Conservation (phyloP, 441 rosid species). For the Melastoma candidum region DNA sequence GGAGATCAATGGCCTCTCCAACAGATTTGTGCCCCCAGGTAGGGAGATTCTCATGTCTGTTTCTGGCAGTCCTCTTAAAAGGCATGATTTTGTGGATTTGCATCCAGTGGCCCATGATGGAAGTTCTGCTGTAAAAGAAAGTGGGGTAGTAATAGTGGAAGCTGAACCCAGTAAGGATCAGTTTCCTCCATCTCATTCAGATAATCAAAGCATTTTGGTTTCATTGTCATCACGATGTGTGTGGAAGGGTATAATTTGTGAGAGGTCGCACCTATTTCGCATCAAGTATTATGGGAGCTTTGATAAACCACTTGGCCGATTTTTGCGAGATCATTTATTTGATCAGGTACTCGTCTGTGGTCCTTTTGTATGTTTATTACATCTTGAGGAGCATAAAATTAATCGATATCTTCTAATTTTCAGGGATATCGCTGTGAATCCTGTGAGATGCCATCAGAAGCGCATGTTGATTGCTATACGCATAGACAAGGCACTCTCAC, state of each 20-base stretch:
- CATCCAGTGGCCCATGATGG: conserved; percentile 27
- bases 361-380: background rate
- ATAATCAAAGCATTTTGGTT: conserved; percentile 96
- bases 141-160: conserved; percentile 33
- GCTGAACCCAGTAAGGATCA: conserved; percentile 55
- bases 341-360: conserved; percentile 54
- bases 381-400: conserved; percentile 13
- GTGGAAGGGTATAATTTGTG: conserved; percentile 97
- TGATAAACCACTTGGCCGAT: conserved; percentile 94
- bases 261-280: conserved; percentile 88
- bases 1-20: conserved; percentile 8
- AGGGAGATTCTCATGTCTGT: conserved; percentile 2
- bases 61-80: conserved; percentile 23
- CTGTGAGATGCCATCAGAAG: conserved; percentile 96
- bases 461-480: conserved; percentile 95
- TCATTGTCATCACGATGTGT: conserved; percentile 92
- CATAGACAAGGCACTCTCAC: conserved; percentile 98
- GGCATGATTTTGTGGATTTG: conserved; percentile 17
- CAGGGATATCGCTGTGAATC: conserved; percentile 67
- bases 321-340: conserved; percentile 80
- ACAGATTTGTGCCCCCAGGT: no score
- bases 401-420: conserved; percentile 14
- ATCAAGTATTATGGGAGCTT: conserved; percentile 94
- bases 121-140: conserved; percentile 31
- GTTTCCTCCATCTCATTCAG: conserved; percentile 90